Evolutionary conservation across 768 basidiomycete genomes (phyloP).

Genomic region (Phlebiopsis flavidoalba): DNA sequence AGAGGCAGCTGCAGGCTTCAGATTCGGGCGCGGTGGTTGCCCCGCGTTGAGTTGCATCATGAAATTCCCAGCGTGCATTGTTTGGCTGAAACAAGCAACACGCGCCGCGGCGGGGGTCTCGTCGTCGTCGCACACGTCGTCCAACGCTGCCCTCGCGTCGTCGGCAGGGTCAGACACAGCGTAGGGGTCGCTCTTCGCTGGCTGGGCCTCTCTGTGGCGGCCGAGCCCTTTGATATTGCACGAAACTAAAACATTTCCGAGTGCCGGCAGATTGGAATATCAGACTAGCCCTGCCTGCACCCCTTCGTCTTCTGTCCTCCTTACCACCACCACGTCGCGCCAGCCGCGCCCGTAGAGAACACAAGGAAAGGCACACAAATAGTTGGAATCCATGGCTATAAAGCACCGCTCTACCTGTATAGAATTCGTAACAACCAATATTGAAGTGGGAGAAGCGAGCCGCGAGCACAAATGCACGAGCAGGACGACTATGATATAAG

Average conservation of each 20-base stretch:
- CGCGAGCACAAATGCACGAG: conserved; percentile 16
- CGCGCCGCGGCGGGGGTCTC: background rate
- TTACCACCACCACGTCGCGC: background rate
- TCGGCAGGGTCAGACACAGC: background rate
- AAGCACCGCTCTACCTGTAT: conserved; percentile 15
- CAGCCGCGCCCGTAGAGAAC: too few relatives aligned
- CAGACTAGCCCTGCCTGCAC: background rate
- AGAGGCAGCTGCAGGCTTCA: background rate
- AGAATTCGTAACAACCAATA: conserved; percentile 22
- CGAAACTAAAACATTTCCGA: background rate
- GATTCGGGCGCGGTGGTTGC: conserved; percentile 7
- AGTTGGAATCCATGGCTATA: conserved; percentile 11
- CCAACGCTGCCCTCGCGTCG: background rate
- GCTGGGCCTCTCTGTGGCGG: background rate
- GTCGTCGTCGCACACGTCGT: conserved; percentile 1
- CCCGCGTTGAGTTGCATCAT: conserved; percentile 12
- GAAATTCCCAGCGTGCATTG: conserved; percentile 8
- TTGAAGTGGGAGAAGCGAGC: conserved; percentile 6
- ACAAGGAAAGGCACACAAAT: background rate
- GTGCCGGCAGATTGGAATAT: conserved; percentile 1
- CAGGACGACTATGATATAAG: conserved; percentile 22
- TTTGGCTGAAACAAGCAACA: conserved; percentile 12
- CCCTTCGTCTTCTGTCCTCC: background rate
- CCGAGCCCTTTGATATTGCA: background rate
- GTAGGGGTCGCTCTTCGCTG: background rate